These are phyloP conservation scores for Claviceps sp. DNA, from an alignment of 2,329 filamentous ascomycete species.

Conservation along the genomic window DNA sequence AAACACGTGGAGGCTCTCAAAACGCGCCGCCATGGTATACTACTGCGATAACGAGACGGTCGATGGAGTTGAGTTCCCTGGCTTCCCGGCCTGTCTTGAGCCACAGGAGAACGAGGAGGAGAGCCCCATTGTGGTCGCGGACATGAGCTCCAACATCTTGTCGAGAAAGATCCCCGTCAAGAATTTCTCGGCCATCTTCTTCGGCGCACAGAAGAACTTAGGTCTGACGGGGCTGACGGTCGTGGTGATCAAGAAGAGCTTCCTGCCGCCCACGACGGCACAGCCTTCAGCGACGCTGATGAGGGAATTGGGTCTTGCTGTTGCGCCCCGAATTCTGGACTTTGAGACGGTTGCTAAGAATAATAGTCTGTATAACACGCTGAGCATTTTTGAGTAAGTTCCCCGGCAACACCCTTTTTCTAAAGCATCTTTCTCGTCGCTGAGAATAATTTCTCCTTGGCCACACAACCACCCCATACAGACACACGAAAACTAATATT, in stretches of 20 bases:
- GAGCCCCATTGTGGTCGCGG: conserved; percentile 67
- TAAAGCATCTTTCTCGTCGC: too few relatives aligned
- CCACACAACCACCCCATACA: too few relatives aligned
- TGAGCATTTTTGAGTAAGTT: conserved; percentile 74
- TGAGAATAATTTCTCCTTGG: too few relatives aligned
- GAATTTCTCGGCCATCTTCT: conserved; percentile 79
- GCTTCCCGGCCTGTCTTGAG: conserved; percentile 52
- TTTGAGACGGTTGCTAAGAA: conserved; percentile 83
- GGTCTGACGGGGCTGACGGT: conserved; percentile 78
- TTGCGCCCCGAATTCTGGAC: conserved; percentile 66
- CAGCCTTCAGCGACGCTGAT: conserved; percentile 58
- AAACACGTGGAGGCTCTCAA: conserved; percentile 60
- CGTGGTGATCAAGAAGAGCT: conserved; percentile 66
- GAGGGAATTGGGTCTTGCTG: conserved; percentile 59
- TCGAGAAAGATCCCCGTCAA: conserved; percentile 62
- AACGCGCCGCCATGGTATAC: conserved; percentile 63
- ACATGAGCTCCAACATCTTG: conserved; percentile 93
- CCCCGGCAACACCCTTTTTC: too few relatives aligned
- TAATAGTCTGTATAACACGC: conserved; percentile 89
- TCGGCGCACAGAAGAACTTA: conserved; percentile 90
- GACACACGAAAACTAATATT: background rate
- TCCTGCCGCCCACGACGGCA: conserved; percentile 54
- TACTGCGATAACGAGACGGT: conserved; percentile 92
- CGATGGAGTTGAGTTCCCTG: conserved; percentile 81
- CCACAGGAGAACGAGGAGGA: conserved; percentile 40